Evolutionary conservation across 768 basidiomycete genomes (phyloP).

Genomic region (Trametes gibbosa): DNA sequence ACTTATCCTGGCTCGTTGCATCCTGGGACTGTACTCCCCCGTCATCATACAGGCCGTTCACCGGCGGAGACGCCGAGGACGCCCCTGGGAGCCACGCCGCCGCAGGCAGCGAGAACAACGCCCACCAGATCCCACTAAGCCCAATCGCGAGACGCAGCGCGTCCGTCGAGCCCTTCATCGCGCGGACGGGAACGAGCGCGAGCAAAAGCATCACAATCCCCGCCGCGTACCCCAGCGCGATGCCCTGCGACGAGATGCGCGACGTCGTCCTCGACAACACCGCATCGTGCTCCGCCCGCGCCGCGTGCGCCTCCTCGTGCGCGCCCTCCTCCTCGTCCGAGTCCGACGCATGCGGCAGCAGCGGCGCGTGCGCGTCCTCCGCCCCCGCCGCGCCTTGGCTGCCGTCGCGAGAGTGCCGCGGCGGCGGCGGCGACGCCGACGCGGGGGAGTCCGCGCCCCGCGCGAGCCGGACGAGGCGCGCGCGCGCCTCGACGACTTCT

Average conservation of each 20-base stretch:
- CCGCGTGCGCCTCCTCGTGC: slow-evolving; percentile 20
- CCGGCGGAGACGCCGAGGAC: slow-evolving; percentile 15
- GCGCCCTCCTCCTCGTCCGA: not conserved
- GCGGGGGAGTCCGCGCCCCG: not conserved
- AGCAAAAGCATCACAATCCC: slow-evolving; percentile 77
- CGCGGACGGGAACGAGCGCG: slow-evolving; percentile 74
- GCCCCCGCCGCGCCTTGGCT: not conserved
- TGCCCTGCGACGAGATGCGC: slow-evolving; percentile 80
- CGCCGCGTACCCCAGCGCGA: slow-evolving; percentile 82
- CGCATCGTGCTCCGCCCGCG: slow-evolving; percentile 42
- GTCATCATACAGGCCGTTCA: slow-evolving; percentile 8
- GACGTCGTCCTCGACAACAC: slow-evolving; percentile 73
- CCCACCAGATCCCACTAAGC: slow-evolving; percentile 88
- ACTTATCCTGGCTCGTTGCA: slow-evolving; percentile 27
- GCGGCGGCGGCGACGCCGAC: not conserved
- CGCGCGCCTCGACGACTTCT: slow-evolving; percentile 47
- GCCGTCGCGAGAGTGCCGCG: slow-evolving; percentile 7
- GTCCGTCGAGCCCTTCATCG: slow-evolving; percentile 71
- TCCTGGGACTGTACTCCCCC: not conserved
- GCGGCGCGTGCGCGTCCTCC: slow-evolving; percentile 15
- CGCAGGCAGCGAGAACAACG: slow-evolving; percentile 74
- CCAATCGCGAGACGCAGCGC: slow-evolving; percentile 82
- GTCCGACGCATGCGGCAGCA: not conserved
- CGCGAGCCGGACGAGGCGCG: slow-evolving; percentile 28
- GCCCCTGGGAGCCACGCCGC: slow-evolving; percentile 66